These are phyloP conservation scores for Musa acuminata DNA, from an alignment of 176 grass and related monocot species.

Conservation along the genomic window DNA sequence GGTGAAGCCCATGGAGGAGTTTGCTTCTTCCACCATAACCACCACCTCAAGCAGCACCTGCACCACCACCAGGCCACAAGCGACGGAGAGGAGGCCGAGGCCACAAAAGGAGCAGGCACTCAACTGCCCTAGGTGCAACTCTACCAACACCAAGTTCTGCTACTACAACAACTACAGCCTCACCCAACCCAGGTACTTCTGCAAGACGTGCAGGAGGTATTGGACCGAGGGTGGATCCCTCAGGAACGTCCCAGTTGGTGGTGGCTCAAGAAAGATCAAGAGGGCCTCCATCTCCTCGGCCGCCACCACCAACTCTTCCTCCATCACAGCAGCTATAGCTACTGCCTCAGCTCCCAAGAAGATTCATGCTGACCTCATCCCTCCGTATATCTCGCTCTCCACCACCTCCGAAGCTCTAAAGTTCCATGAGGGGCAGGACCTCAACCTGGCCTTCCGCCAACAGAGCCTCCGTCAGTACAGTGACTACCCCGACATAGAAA, in stretches of 20 bases:
- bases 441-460: slow-evolving; percentile 25
- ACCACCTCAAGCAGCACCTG: neutral
- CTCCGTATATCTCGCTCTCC: slow-evolving; percentile 5
- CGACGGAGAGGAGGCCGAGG: slow-evolving; percentile 36
- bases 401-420: slow-evolving; percentile 3
- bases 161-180: slow-evolving; percentile 30
- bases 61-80: neutral
- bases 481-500: slow-evolving; percentile 9
- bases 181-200: slow-evolving; percentile 23
- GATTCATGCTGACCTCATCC: neutral
- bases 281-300: neutral
- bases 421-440: slow-evolving; percentile 21
- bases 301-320: neutral
- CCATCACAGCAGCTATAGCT: neutral
- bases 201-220: slow-evolving; percentile 25
- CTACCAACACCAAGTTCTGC: slow-evolving; percentile 45
- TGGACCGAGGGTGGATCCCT: slow-evolving; percentile 16
- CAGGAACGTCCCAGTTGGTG: slow-evolving; percentile 7
- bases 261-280: neutral
- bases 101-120: slow-evolving; percentile 72
- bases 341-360: neutral
- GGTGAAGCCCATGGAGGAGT: slow-evolving; percentile 11
- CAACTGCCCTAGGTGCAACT: slow-evolving; percentile 81
- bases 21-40: neutral
- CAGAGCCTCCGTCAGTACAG: slow-evolving; percentile 3